These are phyloP conservation scores for Linum tenue DNA, from an alignment of 345 rosid species.

Conservation along the genomic window DNA sequence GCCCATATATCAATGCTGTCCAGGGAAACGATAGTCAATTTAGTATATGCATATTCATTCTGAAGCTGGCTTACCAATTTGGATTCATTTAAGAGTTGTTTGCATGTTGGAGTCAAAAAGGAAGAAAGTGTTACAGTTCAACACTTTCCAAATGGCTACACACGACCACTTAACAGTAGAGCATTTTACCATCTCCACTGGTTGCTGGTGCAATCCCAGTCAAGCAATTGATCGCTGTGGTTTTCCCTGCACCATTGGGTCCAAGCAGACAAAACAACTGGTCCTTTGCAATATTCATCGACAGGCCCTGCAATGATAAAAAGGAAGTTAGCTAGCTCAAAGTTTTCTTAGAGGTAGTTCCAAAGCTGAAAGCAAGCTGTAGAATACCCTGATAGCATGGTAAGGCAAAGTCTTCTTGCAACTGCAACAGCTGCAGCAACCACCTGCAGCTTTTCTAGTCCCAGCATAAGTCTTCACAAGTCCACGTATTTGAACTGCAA, in stretches of 20 bases:
- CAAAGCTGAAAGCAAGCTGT: neutral
- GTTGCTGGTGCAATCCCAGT: slow-evolving; percentile 81
- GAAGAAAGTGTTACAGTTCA: no score
- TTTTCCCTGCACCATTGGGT: slow-evolving; percentile 95
- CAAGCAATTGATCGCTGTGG: slow-evolving; percentile 70
- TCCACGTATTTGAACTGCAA: slow-evolving; percentile 79
- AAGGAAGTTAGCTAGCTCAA: neutral
- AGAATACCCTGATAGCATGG: slow-evolving; percentile 64
- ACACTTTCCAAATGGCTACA: no score
- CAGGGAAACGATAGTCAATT: slow-evolving; percentile 1
- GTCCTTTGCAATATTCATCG: slow-evolving; percentile 77
- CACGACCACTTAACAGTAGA: neutral
- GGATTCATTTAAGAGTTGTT: neutral
- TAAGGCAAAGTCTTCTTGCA: slow-evolving; percentile 72
- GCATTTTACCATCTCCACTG: slow-evolving; percentile 58
- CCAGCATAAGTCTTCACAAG: slow-evolving; percentile 73
- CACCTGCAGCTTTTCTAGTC: slow-evolving; percentile 22
- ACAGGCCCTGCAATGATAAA: slow-evolving; percentile 44
- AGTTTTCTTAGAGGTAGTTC: neutral
- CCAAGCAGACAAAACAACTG: slow-evolving; percentile 93
- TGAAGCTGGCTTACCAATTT: neutral
- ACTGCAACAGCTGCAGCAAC: slow-evolving; percentile 27
- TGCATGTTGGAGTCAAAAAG: no score
- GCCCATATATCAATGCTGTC: slow-evolving; percentile 66
- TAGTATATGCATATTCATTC: neutral